phyloP scores from a whole-genome alignment of 345 rosid species.

The Cardiospermum halicacabum region DNA sequence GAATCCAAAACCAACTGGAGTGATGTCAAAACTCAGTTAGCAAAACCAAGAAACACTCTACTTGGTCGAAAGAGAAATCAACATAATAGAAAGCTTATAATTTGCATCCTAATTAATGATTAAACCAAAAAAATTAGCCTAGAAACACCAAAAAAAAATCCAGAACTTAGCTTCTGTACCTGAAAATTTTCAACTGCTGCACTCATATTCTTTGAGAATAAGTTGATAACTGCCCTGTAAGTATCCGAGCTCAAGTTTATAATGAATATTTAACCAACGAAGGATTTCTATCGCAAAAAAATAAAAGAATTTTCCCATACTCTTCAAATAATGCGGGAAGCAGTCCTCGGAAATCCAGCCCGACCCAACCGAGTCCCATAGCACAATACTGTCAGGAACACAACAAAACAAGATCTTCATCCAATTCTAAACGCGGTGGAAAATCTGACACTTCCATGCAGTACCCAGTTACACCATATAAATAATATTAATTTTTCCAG shows the following conservation, averaged over 20 bases:
- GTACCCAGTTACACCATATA: not conserved
- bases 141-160: not conserved
- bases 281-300: conserved; percentile 1
- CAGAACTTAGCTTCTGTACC: conserved; percentile 30
- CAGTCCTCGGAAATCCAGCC: conserved; percentile 92
- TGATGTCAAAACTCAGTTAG: conserved; percentile 25
- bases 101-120: not conserved
- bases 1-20: conserved; percentile 94
- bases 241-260: conserved; percentile 16
- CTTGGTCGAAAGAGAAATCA: conserved; percentile 10
- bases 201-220: conserved; percentile 83
- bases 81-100: not conserved
- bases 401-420: conserved; percentile 8
- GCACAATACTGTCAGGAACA: conserved; percentile 72
- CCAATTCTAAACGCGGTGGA: conserved; percentile 2
- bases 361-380: conserved; percentile 95
- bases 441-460: not conserved
- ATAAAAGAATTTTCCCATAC: not conserved
- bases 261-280: not conserved
- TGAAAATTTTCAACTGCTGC: conserved; percentile 87
- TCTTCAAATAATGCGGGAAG: conserved; percentile 23
- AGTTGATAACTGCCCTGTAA: conserved; percentile 82
- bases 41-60: conserved; percentile 14
- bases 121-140: conserved; percentile 1
- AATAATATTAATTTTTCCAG: not conserved